These are phyloP conservation scores for Crithidia sp. DNA, from an alignment of 208 protist species.

Conservation along the genomic window DNA sequence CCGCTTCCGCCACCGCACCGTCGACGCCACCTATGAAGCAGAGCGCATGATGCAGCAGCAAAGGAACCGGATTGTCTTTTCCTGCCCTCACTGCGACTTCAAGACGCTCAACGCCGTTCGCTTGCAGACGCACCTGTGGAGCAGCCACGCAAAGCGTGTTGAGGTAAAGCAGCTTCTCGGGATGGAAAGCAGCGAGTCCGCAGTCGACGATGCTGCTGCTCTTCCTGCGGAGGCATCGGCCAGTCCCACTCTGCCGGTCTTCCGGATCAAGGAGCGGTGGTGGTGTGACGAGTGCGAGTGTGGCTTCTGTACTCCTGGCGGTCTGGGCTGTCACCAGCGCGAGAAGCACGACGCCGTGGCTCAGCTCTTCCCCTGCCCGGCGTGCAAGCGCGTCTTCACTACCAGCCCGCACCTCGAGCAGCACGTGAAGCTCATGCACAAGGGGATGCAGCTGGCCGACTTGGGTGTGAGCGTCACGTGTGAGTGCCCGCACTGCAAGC, in stretches of 20 bases:
- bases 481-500: slow-evolving; percentile 59
- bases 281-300: slow-evolving; percentile 86
- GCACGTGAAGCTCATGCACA: slow-evolving; percentile 64
- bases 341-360: slow-evolving; percentile 55
- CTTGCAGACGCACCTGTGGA: slow-evolving; percentile 52
- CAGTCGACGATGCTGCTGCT: not conserved
- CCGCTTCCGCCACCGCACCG: slow-evolving; percentile 78
- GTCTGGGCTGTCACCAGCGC: slow-evolving; percentile 58
- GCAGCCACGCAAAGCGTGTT: slow-evolving; percentile 36
- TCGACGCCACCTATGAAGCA: slow-evolving; percentile 78
- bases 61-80: slow-evolving; percentile 23
- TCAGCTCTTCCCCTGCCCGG: slow-evolving; percentile 74
- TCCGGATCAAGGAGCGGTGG: slow-evolving; percentile 44
- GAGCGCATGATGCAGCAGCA: slow-evolving; percentile 68
- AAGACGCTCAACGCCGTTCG: slow-evolving; percentile 35
- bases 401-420: slow-evolving; percentile 67
- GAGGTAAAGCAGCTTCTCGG: not conserved
- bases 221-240: not conserved
- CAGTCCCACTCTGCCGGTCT: slow-evolving; percentile 8
- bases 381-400: slow-evolving; percentile 78
- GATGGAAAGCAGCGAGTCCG: not conserved
- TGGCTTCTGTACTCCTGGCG: slow-evolving; percentile 60
- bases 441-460: slow-evolving; percentile 43
- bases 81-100: slow-evolving; percentile 60
- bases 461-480: slow-evolving; percentile 54